Percentiles rank a stretch among this genome's conserved stretches.
Conservation (phyloP, 495 filamentous ascomycete genomes). For the Thermochaetoides thermophila region DNA sequence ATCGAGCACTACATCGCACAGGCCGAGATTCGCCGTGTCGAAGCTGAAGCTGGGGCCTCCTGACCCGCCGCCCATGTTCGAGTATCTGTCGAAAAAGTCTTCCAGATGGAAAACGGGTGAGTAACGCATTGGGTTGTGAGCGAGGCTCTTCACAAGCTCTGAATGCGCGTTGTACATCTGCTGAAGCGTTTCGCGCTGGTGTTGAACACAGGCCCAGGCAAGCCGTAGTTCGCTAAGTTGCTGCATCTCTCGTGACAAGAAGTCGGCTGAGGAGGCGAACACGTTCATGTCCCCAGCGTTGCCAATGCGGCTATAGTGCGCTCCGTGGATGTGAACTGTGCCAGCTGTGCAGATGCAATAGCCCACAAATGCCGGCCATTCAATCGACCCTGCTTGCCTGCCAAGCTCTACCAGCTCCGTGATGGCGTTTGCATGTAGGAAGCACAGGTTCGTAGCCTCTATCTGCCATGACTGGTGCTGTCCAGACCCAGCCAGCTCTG, state of each 20-base stretch:
- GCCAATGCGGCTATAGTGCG: constrained; percentile 53
- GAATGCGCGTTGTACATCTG: constrained; percentile 56
- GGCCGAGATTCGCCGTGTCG: constrained; percentile 34
- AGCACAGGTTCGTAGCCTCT: constrained; percentile 72
- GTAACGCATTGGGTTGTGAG: constrained; percentile 43
- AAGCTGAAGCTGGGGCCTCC: constrained; percentile 32
- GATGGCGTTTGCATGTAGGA: constrained; percentile 75
- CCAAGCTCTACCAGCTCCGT: constrained; percentile 70
- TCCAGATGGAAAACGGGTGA: constrained; percentile 70
- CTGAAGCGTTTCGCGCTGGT: constrained; percentile 64
- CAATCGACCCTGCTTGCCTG: constrained; percentile 46
- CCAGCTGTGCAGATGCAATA: constrained; percentile 73
- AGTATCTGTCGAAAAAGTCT: constrained; percentile 74
- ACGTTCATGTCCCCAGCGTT: constrained; percentile 43
- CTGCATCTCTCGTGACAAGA: constrained; percentile 61
- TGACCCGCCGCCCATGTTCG: constrained; percentile 26
- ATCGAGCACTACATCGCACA: constrained; percentile 39
- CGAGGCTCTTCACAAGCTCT: constrained; percentile 56
- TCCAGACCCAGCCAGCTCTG: constrained; percentile 59
- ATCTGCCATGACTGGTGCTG: constrained; percentile 89
- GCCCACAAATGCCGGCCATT: constrained; percentile 71
- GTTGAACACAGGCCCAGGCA: constrained; percentile 62
- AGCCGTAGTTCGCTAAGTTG: constrained; percentile 58
- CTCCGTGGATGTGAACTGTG: constrained; percentile 72
- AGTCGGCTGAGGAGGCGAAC: constrained; percentile 45